Evolutionary conservation across 495 filamentous ascomycete genomes (phyloP).

Genomic region (Lindgomyces ingoldianus): DNA sequence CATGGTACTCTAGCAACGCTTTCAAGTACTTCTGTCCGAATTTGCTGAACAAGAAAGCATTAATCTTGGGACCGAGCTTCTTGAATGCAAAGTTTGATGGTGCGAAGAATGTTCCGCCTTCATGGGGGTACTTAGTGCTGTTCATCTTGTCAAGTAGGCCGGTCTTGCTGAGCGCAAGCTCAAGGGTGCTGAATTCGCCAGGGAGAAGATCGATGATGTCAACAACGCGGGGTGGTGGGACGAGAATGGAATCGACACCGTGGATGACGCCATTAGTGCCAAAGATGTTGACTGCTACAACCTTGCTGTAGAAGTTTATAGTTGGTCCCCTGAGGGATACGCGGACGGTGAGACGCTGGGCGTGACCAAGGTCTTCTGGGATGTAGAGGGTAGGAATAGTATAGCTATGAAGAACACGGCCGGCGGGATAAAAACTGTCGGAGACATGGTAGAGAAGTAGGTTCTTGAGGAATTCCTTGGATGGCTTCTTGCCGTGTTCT

Average conservation of each 20-base stretch:
- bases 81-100: slow-evolving; percentile 76
- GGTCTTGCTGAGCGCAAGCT: slow-evolving; percentile 69
- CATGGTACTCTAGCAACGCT: slow-evolving; percentile 74
- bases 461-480: slow-evolving; percentile 64
- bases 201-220: slow-evolving; percentile 68
- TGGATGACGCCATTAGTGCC: slow-evolving; percentile 80
- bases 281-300: slow-evolving; percentile 66
- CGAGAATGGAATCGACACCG: slow-evolving; percentile 66
- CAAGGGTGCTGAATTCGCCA: slow-evolving; percentile 71
- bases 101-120: slow-evolving; percentile 70
- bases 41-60: slow-evolving; percentile 77
- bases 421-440: slow-evolving; percentile 61
- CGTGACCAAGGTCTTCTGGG: slow-evolving; percentile 56
- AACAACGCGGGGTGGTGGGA: slow-evolving; percentile 66
- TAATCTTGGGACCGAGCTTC: slow-evolving; percentile 66
- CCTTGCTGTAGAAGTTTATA: slow-evolving; percentile 71
- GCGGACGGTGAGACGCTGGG: slow-evolving; percentile 69
- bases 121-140: slow-evolving; percentile 42
- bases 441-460: slow-evolving; percentile 72
- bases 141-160: slow-evolving; percentile 57
- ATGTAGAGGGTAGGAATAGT: slow-evolving; percentile 61
- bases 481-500: slow-evolving; percentile 54
- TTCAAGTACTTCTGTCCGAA: slow-evolving; percentile 68
- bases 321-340: slow-evolving; percentile 58
- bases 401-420: slow-evolving; percentile 58